A percentile compares a stretch with the other conserved stretches of the same genome.
Evolutionary conservation across 2,329 filamentous ascomycete species (phyloP).

Genomic region (Macrophomina pseudophaseolina): DNA sequence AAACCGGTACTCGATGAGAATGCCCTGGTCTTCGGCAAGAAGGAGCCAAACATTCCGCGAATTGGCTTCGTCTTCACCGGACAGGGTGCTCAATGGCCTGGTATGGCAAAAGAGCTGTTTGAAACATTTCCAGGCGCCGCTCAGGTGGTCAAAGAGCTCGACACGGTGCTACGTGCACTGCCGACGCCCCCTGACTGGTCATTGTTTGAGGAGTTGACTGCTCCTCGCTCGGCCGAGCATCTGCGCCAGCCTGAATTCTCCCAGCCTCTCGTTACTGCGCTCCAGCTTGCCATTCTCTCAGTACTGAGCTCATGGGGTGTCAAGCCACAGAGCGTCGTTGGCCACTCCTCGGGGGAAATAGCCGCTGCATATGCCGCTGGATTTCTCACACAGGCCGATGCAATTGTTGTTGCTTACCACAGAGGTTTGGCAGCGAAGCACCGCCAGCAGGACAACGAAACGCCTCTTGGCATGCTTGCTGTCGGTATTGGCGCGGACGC

Average conservation of each 20-base stretch:
- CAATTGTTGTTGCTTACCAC: slow-evolving; percentile 29
- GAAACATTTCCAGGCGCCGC: slow-evolving; percentile 11
- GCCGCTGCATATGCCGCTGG: slow-evolving; percentile 29
- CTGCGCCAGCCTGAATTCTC: slow-evolving; percentile 27
- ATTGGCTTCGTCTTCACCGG: slow-evolving; percentile 47
- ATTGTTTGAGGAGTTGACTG: slow-evolving; percentile 29
- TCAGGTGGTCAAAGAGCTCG: slow-evolving; percentile 7
- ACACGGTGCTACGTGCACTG: slow-evolving; percentile 32
- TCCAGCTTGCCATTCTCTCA: slow-evolving; percentile 26
- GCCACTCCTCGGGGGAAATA: slow-evolving; percentile 30
- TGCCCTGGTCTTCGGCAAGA: slow-evolving; percentile 14
- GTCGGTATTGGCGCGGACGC: slow-evolving; percentile 30
- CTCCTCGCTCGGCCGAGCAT: slow-evolving; percentile 9
- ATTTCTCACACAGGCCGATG: slow-evolving; percentile 22
- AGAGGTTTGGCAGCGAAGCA: slow-evolving; percentile 20
- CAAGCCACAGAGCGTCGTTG: slow-evolving; percentile 6
- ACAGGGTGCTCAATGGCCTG: slow-evolving; percentile 45
- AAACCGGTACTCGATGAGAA: slow-evolving; percentile 9
- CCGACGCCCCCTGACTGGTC: slow-evolving; percentile 28
- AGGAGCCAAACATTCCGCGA: slow-evolving; percentile 11
- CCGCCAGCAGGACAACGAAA: neutral
- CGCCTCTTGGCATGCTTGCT: slow-evolving; percentile 33
- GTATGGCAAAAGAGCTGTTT: slow-evolving; percentile 37
- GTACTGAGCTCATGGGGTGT: slow-evolving; percentile 25
- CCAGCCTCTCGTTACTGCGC: slow-evolving; percentile 27